A percentile compares a stretch with the other conserved stretches of the same genome.
Evolutionary conservation across 768 basidiomycete genomes (phyloP).

Genomic region (Ramaria rubella): DNA sequence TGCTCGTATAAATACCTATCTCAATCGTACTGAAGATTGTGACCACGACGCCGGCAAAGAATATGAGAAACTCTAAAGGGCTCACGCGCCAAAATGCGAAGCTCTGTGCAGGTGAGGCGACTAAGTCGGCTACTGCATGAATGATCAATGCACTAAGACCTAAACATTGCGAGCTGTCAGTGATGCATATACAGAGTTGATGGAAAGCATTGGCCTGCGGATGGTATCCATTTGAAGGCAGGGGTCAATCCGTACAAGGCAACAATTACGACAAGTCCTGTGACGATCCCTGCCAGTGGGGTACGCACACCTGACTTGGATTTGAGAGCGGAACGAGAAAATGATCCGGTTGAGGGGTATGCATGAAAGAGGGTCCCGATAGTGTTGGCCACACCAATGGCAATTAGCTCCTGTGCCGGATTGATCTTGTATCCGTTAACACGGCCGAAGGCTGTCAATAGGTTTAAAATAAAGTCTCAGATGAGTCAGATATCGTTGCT

Average conservation of each 20-base stretch:
- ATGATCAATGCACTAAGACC: constrained; percentile 90
- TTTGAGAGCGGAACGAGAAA: constrained; percentile 96
- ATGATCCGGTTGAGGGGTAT: constrained; percentile 96
- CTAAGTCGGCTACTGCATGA: constrained; percentile 83
- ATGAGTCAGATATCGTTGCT: constrained; percentile 22
- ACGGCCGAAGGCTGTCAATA: constrained; percentile 73
- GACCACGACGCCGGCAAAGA: constrained; percentile 77
- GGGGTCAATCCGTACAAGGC: constrained; percentile 91
- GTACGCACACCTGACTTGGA: constrained; percentile 97
- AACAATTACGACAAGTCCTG: constrained; percentile 83
- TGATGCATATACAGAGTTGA: neutral
- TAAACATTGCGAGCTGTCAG: constrained; percentile 32
- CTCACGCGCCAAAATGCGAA: constrained; percentile 92
- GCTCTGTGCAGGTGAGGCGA: constrained; percentile 74
- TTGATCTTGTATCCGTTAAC: constrained; percentile 92
- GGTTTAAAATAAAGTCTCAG: neutral
- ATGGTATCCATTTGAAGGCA: constrained; percentile 89
- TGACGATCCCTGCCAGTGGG: constrained; percentile 79
- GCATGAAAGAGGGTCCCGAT: constrained; percentile 85
- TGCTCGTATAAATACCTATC: constrained; percentile 84
- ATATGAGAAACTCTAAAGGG: constrained; percentile 89
- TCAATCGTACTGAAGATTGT: constrained; percentile 94
- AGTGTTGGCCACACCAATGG: constrained; percentile 95
- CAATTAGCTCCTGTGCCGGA: constrained; percentile 91
- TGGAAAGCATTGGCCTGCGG: constrained; percentile 33